Evolutionary conservation across 1,284 basidiomycete genomes (phyloP), one percentile per base, ranked within the genome.

Genomic region (Irpex sp.): DNA sequence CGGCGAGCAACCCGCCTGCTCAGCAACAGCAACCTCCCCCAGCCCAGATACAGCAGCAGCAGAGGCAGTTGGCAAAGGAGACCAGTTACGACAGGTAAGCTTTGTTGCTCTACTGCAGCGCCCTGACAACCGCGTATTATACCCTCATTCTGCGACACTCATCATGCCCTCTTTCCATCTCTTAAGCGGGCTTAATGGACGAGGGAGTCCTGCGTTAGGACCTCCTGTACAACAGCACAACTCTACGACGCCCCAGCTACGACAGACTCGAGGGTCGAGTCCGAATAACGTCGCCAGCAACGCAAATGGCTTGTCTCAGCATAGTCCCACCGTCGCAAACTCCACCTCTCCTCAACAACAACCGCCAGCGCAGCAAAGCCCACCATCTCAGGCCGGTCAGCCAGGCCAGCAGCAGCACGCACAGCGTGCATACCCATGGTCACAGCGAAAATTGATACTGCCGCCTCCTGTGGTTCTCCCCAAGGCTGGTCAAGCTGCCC

Each of bases 351-450:
- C 72, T 61, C 73, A 74, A 63, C 70, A 66, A 37, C 68, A 68
- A 13, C 73, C 74, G 40, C 74, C 69, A 34, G 66, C 71, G 3
- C 71, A 67, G 62, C 67, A 69, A 37, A 74, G 71, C 62, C 63
- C 65, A 55, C 67, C 67, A 57, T 69, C 67, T 60, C 71, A 71
- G 57, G 63, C 69, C 19, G 72, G 66, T 36, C 73, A 74, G 26
- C 77, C 73, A 19, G 21, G 36, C 37, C 60, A 61, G 40, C 52
- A 40, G 38, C 75, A 73, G 34, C 78, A 79, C 57, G 4, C 26
- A 26, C 82, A 82, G 68, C 82, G 85, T n/a, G 84, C 86, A 49
- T 93, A 87, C 71, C 92, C 92, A 38, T 94, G 92, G 92, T 85
- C 90, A 37, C 83, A 88, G 49, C 85, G 87, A 38, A 85, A 88